Conservation (phyloP, 2,329 filamentous ascomycete genomes). For the Pyricularia pennisetigena region DNA sequence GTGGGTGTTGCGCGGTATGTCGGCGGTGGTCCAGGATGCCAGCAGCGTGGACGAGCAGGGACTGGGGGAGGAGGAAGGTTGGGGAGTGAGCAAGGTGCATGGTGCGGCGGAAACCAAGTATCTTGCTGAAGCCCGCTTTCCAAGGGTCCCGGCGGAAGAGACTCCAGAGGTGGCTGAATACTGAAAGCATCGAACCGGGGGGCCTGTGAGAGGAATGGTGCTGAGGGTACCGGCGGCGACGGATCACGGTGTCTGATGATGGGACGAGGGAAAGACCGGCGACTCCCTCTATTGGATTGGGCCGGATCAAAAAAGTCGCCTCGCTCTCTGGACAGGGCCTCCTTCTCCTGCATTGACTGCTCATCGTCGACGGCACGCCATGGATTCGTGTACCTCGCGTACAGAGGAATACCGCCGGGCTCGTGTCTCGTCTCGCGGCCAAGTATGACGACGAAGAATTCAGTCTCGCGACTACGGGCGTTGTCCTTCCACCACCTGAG, state of each 20-base stretch:
- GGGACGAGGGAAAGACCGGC: neutral
- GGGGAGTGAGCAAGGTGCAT: neutral
- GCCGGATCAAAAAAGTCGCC: neutral
- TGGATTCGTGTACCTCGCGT: neutral
- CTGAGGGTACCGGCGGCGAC: neutral
- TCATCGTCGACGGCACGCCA: constrained; percentile 4
- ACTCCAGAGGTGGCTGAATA: neutral
- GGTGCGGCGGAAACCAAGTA: neutral
- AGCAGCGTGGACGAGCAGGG: neutral
- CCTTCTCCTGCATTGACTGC: neutral
- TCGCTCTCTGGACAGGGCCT: neutral
- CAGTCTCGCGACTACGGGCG: neutral
- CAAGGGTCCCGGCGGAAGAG: neutral
- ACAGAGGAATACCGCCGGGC: neutral
- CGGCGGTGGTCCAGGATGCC: neutral
- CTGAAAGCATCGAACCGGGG: neutral
- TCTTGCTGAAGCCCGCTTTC: neutral
- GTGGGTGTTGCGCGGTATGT: neutral
- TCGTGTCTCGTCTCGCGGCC: constrained; percentile 1
- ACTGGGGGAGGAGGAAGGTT: neutral
- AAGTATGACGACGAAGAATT: constrained; percentile 2
- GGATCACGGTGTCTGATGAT: neutral
- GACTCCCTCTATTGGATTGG: neutral
- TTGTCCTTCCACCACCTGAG: constrained; percentile 5
- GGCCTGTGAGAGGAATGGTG: neutral